These are phyloP conservation scores for Mycena belliarum DNA, from an alignment of 768 basidiomycete species.

Conservation along the genomic window DNA sequence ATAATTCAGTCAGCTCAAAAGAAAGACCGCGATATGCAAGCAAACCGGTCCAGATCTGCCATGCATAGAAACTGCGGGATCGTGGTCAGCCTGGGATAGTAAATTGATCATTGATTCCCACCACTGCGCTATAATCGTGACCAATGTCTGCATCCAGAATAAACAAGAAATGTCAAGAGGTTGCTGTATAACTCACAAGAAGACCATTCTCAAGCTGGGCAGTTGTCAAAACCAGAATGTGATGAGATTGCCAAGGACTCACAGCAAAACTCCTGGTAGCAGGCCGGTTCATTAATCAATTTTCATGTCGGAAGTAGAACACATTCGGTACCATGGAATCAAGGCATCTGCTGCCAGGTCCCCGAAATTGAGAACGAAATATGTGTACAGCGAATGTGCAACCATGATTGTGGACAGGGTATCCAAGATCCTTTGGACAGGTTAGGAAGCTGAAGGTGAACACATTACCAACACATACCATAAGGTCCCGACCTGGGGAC, in stretches of 20 bases:
- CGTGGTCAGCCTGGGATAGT: not conserved
- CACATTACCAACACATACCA: not conserved
- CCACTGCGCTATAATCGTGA: constrained; percentile 13
- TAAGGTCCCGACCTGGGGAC: not conserved
- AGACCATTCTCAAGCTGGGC: constrained; percentile 13
- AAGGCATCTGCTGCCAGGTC: constrained; percentile 10
- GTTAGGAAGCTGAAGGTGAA: not conserved
- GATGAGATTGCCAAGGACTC: not conserved
- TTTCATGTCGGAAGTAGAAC: not conserved
- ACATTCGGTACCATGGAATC: constrained; percentile 3
- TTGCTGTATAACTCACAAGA: not conserved
- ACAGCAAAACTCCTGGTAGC: constrained; percentile 15
- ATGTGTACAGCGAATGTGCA: constrained; percentile 14
- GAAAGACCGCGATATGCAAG: not conserved
- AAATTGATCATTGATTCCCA: not conserved
- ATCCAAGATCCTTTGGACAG: constrained; percentile 1
- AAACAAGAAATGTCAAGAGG: no score
- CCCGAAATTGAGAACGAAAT: constrained; percentile 12
- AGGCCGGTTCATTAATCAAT: not conserved
- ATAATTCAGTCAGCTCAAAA: no score
- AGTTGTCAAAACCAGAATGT: not conserved
- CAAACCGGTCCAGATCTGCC: constrained; percentile 14
- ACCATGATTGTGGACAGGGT: constrained; percentile 12
- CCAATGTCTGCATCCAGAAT: not conserved
- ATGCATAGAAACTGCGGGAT: constrained; percentile 6